These are phyloP conservation scores for Coniochaeta hoffmannii DNA, from an alignment of 2,329 filamentous ascomycete species.

Conservation along the genomic window DNA sequence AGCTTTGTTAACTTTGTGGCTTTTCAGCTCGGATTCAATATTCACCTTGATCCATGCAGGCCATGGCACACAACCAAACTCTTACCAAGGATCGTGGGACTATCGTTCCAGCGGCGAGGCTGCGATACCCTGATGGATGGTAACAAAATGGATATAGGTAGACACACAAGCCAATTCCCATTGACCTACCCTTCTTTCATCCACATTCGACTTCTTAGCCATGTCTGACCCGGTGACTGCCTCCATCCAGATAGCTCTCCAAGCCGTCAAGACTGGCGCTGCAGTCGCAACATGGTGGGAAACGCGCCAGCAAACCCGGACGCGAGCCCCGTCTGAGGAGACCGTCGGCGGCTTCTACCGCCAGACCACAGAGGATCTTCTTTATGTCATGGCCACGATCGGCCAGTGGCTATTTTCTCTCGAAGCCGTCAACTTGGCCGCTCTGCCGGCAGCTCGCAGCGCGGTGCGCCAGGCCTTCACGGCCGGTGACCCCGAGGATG, in stretches of 20 bases:
- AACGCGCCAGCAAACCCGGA: not conserved
- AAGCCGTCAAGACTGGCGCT: not conserved
- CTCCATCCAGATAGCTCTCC: not conserved
- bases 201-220: not conserved
- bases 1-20: not conserved
- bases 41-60: not conserved
- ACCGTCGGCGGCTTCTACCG: not conserved
- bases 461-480: not conserved
- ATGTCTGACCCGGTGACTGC: not conserved
- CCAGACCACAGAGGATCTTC: not conserved
- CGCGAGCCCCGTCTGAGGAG: not conserved
- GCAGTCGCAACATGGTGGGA: not conserved
- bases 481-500: not conserved
- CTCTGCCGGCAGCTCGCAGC: not conserved
- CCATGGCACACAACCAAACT: not conserved
- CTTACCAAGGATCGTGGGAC: too few species aligned
- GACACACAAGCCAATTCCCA: not conserved
- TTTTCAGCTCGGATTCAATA: not conserved
- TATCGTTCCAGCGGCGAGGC: too few species aligned
- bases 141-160: too few species aligned
- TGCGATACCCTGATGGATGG: too few species aligned
- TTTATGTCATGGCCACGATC: not conserved
- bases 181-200: not conserved
- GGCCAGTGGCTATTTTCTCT: not conserved
- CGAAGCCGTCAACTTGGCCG: not conserved